These are phyloP conservation scores for Parascedosporium putredinis DNA, from an alignment of 2,329 filamentous ascomycete genomes.

Conservation along the genomic window DNA sequence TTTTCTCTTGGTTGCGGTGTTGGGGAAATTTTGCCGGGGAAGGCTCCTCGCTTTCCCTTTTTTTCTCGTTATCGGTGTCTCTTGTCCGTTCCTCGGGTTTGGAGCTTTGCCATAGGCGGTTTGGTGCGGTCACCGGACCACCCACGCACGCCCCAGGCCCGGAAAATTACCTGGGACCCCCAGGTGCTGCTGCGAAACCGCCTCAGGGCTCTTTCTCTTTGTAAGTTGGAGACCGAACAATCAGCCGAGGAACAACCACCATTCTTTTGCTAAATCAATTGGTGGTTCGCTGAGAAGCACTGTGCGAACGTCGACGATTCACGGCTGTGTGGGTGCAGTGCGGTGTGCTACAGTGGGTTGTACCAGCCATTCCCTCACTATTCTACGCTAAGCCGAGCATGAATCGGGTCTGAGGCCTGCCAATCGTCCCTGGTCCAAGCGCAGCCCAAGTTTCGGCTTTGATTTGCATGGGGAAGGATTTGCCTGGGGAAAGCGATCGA, in stretches of 20 bases:
- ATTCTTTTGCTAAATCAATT: neutral
- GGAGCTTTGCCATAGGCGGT: neutral
- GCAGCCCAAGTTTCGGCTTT: too few species aligned
- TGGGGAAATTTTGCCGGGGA: slow-evolving; percentile 5
- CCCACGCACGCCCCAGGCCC: neutral
- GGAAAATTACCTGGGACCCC: too few species aligned
- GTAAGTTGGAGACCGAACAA: neutral
- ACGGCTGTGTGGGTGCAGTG: too few species aligned
- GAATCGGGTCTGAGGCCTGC: too few species aligned
- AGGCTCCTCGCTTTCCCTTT: too few species aligned
- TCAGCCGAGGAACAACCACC: neutral
- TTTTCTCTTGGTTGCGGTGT: slow-evolving; percentile 1
- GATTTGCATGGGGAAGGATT: too few species aligned
- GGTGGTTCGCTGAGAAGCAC: neutral
- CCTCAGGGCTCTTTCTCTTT: neutral
- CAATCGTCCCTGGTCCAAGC: too few species aligned
- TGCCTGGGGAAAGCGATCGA: too few species aligned
- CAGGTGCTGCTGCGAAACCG: neutral
- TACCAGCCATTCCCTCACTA: too few species aligned
- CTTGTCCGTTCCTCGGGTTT: slow-evolving; percentile 5
- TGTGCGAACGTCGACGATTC: too few species aligned
- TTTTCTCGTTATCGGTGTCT: neutral
- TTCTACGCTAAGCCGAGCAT: too few species aligned
- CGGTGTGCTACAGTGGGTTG: too few species aligned
- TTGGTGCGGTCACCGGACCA: neutral